Evolutionary conservation across 768 basidiomycete species (phyloP), one percentile per base, ranked within the genome.

Genomic region (Clitopilus passeckerianus): DNA sequence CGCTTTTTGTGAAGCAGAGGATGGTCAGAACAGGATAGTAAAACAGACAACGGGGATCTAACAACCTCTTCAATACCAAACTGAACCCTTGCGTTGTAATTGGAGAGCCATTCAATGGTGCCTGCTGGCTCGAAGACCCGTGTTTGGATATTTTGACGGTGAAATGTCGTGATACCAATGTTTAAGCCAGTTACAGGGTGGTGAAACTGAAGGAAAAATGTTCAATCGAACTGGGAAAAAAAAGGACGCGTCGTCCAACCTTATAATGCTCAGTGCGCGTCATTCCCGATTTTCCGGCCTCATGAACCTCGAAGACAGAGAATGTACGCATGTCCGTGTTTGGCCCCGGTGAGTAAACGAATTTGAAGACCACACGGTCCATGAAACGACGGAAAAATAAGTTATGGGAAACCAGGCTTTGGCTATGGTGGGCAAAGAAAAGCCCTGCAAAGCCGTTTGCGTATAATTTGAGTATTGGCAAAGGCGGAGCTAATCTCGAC

Each of bases 121-220:
- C 84, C 85, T 2, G 82, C 83, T 16, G 74, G 74, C 65, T 86
- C 84, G 63, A 80, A 84, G 18, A 73, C 63, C 15, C 67, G 57
- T 0, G 79, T 82, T 6, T 63, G 65, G 10, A 74, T 54, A 64
- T 85, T 84, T 62, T 74, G 79, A 55, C 83, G 77, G 58, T 76
- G 74, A 57, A 80, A 81, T 4, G 76, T 77, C 5, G 83, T 84
- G 10, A 72, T 73, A 1, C 79, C 77, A 16, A 60, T 70, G 35
- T 68, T 67, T 34, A 73, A 66, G 33, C 80, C 79, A 5, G 79
- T 80, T 12, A 74, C 65, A 0, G 82, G 78, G 59, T 80, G 79
- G 58, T 72, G 71, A 61, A 80, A 80, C 77, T 79, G 59, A n/a
- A 22, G 35, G 43, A 10, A 27, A 50, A 61, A 37, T 22, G 16